Evolutionary conservation across 2,329 filamentous ascomycete species (phyloP).

Genomic region (Cladophialophora chaetospira): DNA sequence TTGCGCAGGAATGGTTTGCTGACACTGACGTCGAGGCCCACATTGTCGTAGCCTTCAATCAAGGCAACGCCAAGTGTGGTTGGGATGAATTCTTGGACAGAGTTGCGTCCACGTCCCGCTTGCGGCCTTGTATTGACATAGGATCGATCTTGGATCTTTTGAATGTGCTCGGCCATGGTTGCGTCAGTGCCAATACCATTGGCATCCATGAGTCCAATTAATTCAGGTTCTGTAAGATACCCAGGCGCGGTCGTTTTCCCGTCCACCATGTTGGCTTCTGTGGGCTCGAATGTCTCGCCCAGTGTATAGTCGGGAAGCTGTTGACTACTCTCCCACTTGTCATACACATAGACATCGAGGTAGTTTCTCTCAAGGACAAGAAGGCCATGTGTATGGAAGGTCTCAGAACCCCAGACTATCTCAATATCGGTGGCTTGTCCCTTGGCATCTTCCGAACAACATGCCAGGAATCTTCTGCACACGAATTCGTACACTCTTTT

Average conservation of each 20-base stretch:
- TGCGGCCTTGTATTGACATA: slow-evolving; percentile 73
- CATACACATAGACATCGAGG: slow-evolving; percentile 92
- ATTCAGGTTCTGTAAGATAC: slow-evolving; percentile 91
- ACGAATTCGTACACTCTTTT: slow-evolving; percentile 89
- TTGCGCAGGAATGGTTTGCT: slow-evolving; percentile 95
- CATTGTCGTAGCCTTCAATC: slow-evolving; percentile 90
- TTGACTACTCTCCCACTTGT: slow-evolving; percentile 89
- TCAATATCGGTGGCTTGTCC: slow-evolving; percentile 84
- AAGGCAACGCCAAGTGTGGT: slow-evolving; percentile 88
- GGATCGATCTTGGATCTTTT: slow-evolving; percentile 86
- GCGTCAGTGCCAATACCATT: slow-evolving; percentile 98
- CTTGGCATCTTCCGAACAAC: slow-evolving; percentile 90
- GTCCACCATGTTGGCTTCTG: slow-evolving; percentile 83
- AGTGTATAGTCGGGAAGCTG: slow-evolving; percentile 76
- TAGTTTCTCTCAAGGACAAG: slow-evolving; percentile 88
- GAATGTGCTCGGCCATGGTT: slow-evolving; percentile 98
- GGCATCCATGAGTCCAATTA: slow-evolving; percentile 96
- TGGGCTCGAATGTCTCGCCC: slow-evolving; percentile 82
- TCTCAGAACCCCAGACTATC: slow-evolving; percentile 75
- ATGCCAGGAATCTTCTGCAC: slow-evolving; percentile 86
- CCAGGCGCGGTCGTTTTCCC: slow-evolving; percentile 84
- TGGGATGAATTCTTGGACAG: slow-evolving; percentile 84
- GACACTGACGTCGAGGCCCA: slow-evolving; percentile 88
- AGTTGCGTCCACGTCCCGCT: slow-evolving; percentile 48
- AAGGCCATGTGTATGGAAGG: slow-evolving; percentile 79